Base-by-base conservation (phyloP, 179 eudicot genomes). In the Drosera spatulata region DNA sequence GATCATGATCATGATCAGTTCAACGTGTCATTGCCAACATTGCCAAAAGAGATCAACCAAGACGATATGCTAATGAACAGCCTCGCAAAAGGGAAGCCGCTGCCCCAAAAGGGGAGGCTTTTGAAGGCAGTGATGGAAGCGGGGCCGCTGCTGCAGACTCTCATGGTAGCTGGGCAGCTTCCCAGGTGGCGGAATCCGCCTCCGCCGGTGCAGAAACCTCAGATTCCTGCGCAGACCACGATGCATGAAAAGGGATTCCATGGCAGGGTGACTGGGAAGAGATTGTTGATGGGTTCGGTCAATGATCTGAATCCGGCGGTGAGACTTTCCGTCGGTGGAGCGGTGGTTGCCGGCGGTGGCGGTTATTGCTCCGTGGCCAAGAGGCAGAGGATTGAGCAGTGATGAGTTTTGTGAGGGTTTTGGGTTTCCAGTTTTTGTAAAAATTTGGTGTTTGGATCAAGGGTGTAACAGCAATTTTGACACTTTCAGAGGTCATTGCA, bases 151-250 rank as follows among this genome's bases (percentile, higher is more conserved):
- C 86, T 91, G 2, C 84, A 86, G 77, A 80, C 87, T 3, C 77
- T 91, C n/a, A 76, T 86, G 63, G 78, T 81, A 22, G 87, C 98
- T 0, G 95, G 95, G 2, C 84, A 91, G 10, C 84, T 88, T 0
- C 96, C 96, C 1, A 62, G 68, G 68, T 91, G 95, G 95, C 77
- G 87, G 2, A 84, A 85, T 61, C 89, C 96, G 2, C 95, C 98
- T 0, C 88, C 78, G 6, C 14, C 33, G 33, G 33, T 61, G 41
- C 73, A 73, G 53, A 60, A 80, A 3, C 50, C 76, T 4, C 78
- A 73, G 39, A 71, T 83, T 10, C 94, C 88, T 22, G 33, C 33
- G 1, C 33, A 22, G 33, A 22, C 33, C 4, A 4, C 10, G 40
- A 0, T 44, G 63, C 10, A 14, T 22, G 33, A 22, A 22, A 22